A percentile compares a stretch with the other conserved stretches of the same genome.
These are phyloP conservation scores for Fusarium buharicum DNA, from an alignment of 2,329 filamentous ascomycete species.

Conservation along the genomic window DNA sequence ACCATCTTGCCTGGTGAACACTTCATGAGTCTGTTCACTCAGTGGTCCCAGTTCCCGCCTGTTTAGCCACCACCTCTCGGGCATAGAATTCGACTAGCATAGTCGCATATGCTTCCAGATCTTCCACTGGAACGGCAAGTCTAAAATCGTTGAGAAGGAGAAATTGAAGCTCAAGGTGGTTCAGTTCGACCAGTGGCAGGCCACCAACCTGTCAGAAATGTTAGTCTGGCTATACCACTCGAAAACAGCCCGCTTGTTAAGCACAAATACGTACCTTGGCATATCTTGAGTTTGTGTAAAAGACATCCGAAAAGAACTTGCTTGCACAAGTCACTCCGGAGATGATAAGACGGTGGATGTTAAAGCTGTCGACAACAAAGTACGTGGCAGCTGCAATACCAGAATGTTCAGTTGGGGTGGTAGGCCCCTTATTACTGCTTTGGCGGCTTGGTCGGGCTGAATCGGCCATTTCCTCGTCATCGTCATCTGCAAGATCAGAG, in stretches of 20 bases:
- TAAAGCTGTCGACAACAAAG: slow-evolving; percentile 98
- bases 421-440: slow-evolving; percentile 38
- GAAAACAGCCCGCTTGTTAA: not conserved
- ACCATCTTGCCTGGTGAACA: not conserved
- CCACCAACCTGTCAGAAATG: slow-evolving; percentile 80
- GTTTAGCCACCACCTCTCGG: slow-evolving; percentile 75
- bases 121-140: slow-evolving; percentile 90
- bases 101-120: slow-evolving; percentile 95
- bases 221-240: slow-evolving; percentile 15
- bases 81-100: slow-evolving; percentile 99
- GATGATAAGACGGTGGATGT: slow-evolving; percentile 96
- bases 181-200: slow-evolving; percentile 88
- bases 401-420: slow-evolving; percentile 40
- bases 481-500: slow-evolving; percentile 63
- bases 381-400: slow-evolving; percentile 59
- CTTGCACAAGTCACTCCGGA: slow-evolving; percentile 97
- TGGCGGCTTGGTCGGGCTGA: slow-evolving; percentile 41
- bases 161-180: slow-evolving; percentile 96
- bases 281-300: slow-evolving; percentile 99
- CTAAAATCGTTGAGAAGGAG: slow-evolving; percentile 95
- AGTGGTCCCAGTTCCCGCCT: slow-evolving; percentile 25
- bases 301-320: slow-evolving; percentile 99
- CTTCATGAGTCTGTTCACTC: slow-evolving; percentile 32
- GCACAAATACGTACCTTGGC: slow-evolving; percentile 78
- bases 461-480: slow-evolving; percentile 51